Evolutionary conservation across 306 rosid genomes (phyloP), one percentile per base, ranked within the genome.

Genomic region (Trifolium repens): DNA sequence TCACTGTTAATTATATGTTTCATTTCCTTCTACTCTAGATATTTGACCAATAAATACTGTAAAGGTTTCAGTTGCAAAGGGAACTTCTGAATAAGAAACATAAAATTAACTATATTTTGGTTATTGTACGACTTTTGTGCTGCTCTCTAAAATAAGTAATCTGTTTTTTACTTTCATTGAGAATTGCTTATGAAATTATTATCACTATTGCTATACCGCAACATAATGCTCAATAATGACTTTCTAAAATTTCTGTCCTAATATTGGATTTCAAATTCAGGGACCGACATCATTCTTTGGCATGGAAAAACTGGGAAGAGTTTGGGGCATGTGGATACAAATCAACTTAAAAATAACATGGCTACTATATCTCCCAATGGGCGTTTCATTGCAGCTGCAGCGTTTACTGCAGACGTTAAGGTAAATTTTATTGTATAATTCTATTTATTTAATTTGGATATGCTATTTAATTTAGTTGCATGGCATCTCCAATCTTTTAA

Each of bases 321-420:
- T 74, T 69, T 92, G 81, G 99, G 98, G 61, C 86, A 88, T 83
- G 92, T 96, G 43, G 98, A 96, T 81, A 96, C 99, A 52, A 96
- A 89, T 87, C 99, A 96, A 75, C 83, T 96, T 86, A 96, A 92
- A 84, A 96, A 96, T 84, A 92, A 58, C 81, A 96, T 90, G 99
- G 97, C 96, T 61, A 85, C 90, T 67, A 79, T 96, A 87, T 96
- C 99, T 71, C 96, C 98, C 77, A 85, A 96, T 84, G 99, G 99
- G 30, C 98, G 99, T 44, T 96, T 96, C 82, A 85, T 96, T 89
- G 99, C 99, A 32, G 98, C 99, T 12, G 99, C 99, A 67, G 99
- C 99, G 40, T 96, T 96, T 87, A 96, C 99, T 64, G 98, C 98
- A 53, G 99, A 96, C 64, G 99, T 96, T 77, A 96, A 96, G 93